Evolutionary conservation across 805 yeast genomes (phyloP), one percentile per base, ranked within the genome.

Genomic region (Myxozyma monticola): DNA sequence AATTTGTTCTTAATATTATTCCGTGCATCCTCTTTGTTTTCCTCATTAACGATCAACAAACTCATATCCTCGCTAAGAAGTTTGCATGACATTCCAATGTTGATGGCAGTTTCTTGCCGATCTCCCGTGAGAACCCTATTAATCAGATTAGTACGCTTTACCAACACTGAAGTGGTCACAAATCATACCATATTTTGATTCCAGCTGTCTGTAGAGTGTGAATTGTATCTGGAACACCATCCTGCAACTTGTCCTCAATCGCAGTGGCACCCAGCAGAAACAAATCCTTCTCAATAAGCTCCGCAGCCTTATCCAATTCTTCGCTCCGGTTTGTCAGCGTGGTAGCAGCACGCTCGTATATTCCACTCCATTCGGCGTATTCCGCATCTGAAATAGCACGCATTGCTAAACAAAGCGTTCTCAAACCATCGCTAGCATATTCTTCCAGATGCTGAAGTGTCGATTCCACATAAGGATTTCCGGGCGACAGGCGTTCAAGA

Each of bases 61-160:
- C 88, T 90, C 99, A 93, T 93, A 63, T 93, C 99, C 67, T 93
- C 99, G 64, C 93, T 84, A 40, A 93, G 70, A 39, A 93, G 74
- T 65, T 87, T 88, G 74, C 99, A 95, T 62, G 96, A 88, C 97
- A 93, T 89, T 54, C 99, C 99, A 64, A 93, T 93, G 67, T 93
- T 93, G 59, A 93, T 86, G 0, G 99, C 99, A 12, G 99, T 93
- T 68, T 93, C 99, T 67, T 95, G 99, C 68, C 96, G 79, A 66
- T 93, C 99, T 61, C 99, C 99, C 1, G 99, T 93, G 43, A 93
- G 74, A 21, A 93, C 97, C 57, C 56, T 51, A 38, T 15, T 18
- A 36, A n/a, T 18, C 17, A 8, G 4, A 14, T 24, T 4, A 14
- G 9, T 12, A 17, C 18, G 21, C 20, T 37, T 29, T 17, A 6